phyloP scores from a whole-genome alignment of 768 basidiomycete genomes.

The Strobilomyces dryophilus region DNA sequence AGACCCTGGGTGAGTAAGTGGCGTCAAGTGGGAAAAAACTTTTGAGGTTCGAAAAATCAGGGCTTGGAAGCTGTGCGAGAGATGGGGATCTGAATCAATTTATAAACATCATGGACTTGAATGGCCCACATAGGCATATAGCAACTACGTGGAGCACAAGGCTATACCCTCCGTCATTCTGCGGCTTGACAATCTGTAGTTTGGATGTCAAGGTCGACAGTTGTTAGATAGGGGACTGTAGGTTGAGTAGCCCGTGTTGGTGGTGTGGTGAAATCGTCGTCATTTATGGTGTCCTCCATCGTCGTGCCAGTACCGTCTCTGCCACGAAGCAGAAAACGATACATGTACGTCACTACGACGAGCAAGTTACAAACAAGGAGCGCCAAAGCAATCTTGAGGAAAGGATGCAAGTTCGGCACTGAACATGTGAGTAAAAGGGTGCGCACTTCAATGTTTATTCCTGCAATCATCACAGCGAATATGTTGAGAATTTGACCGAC shows the following conservation, averaged over 20 bases:
- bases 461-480: conserved; percentile 1
- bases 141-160: not conserved
- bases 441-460: conserved; percentile 19
- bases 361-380: not conserved
- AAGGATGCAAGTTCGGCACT: not conserved
- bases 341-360: not conserved
- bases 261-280: not conserved
- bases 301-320: not conserved
- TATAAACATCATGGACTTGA: not conserved
- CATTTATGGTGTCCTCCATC: not conserved
- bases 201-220: not conserved
- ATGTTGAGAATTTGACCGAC: conserved; percentile 10
- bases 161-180: not conserved
- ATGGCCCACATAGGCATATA: not conserved
- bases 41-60: not conserved
- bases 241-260: not conserved
- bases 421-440: not conserved
- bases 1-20: not conserved
- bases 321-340: not conserved
- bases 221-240: not conserved
- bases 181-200: not conserved
- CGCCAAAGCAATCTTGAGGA: conserved; percentile 11
- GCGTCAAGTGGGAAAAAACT: not conserved
- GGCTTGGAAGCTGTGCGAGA: not conserved
- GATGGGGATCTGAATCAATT: not conserved